Conservation (phyloP, 208 protist species). For the Entamoeba histolytica region DNA sequence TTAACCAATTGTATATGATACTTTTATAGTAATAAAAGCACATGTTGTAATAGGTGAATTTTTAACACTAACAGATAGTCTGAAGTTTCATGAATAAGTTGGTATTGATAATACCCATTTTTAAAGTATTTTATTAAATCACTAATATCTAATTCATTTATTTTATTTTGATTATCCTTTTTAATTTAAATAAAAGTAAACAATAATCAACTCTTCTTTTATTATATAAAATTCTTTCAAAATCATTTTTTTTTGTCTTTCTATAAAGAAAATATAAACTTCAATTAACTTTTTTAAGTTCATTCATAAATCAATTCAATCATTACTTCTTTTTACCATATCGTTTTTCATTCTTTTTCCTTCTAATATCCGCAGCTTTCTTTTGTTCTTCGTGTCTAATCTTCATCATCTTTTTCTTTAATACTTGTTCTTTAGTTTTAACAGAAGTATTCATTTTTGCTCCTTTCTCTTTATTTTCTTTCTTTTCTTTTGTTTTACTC, state of each 20-base stretch:
- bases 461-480: not conserved
- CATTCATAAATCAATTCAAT: not conserved
- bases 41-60: constrained; percentile 62
- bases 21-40: constrained; percentile 74
- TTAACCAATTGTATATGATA: constrained; percentile 70
- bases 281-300: too few species aligned
- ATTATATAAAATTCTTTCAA: too few species aligned
- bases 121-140: too few species aligned
- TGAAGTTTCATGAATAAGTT: too few species aligned
- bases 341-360: not conserved
- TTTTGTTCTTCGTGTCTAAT: not conserved
- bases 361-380: not conserved
- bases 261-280: too few species aligned
- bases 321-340: not conserved
- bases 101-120: too few species aligned
- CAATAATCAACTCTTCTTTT: too few species aligned
- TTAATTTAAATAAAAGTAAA: too few species aligned
- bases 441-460: not conserved
- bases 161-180: too few species aligned
- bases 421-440: not conserved
- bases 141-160: too few species aligned
- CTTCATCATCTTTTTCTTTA: not conserved
- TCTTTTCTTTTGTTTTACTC: not conserved
- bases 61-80: constrained; percentile 69
- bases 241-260: too few species aligned